Percentiles rank a stretch among this genome's conserved stretches.
Conservation (phyloP, 768 basidiomycete genomes). For the Clitopilus hobsonii region DNA sequence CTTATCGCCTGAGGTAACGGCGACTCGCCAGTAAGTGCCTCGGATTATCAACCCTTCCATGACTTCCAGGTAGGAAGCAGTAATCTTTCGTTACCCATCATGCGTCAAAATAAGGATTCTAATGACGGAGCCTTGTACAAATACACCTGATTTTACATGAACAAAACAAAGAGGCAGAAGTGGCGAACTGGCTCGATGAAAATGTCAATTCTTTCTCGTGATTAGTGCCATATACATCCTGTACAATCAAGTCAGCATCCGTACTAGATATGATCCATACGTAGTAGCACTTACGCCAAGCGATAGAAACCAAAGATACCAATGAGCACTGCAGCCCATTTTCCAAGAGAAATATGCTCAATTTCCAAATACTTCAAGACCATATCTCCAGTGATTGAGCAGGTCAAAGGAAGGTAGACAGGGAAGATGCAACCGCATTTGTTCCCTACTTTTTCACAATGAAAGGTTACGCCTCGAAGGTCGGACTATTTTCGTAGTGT, state of each 20-base stretch:
- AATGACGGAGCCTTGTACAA: too few species aligned
- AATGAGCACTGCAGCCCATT: slow-evolving; percentile 41
- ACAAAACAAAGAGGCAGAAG: neutral
- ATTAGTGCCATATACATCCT: neutral
- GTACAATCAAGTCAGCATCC: neutral
- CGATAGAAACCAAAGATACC: slow-evolving; percentile 42
- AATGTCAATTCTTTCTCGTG: neutral
- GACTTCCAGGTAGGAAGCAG: too few species aligned
- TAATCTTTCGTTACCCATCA: too few species aligned
- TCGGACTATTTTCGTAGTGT: slow-evolving; percentile 33
- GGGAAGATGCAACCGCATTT: slow-evolving; percentile 48
- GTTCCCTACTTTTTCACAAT: slow-evolving; percentile 28
- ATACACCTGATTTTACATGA: neutral
- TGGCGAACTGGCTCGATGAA: neutral
- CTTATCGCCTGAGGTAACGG: too few species aligned
- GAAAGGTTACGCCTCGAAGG: slow-evolving; percentile 39
- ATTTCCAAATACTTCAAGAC: slow-evolving; percentile 45
- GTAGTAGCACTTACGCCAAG: slow-evolving; percentile 24
- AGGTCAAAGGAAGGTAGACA: slow-evolving; percentile 34
- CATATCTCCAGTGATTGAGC: slow-evolving; percentile 45
- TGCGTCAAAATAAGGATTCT: too few species aligned
- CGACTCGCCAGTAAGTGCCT: too few species aligned
- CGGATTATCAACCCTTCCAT: too few species aligned
- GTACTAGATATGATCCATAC: neutral
- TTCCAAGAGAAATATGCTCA: slow-evolving; percentile 32